Conservation (phyloP, 2,329 filamentous ascomycete genomes). For the Talaromyces sp. region DNA sequence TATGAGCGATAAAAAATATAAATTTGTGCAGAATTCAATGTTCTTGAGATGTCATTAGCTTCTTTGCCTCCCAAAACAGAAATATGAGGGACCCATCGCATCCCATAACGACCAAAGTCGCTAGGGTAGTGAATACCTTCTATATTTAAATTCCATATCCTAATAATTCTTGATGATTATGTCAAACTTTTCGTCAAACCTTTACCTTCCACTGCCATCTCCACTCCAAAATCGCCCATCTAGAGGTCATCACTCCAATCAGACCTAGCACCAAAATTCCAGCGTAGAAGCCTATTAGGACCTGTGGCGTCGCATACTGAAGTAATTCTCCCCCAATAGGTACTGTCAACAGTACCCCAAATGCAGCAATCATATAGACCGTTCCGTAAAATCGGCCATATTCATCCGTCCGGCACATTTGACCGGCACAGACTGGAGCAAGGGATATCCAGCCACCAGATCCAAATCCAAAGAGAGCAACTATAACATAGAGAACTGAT, state of each 20-base stretch:
- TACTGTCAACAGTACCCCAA: conserved; percentile 42
- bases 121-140: too few relatives aligned
- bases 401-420: conserved; percentile 43
- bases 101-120: too few relatives aligned
- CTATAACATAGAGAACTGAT: conserved; percentile 39
- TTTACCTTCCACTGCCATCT: conserved; percentile 34
- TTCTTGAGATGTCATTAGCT: not conserved
- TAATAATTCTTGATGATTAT: not conserved
- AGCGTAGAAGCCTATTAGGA: conserved; percentile 44
- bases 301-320: conserved; percentile 40
- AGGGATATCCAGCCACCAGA: conserved; percentile 46
- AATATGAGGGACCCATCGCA: too few relatives aligned
- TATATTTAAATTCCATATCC: not conserved
- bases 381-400: conserved; percentile 47
- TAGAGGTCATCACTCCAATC: conserved; percentile 22
- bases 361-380: conserved; percentile 43
- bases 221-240: conserved; percentile 35
- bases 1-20: too few relatives aligned
- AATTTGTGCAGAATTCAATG: not conserved
- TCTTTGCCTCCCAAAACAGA: too few relatives aligned
- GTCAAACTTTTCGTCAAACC: conserved; percentile 14
- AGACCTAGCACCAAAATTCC: conserved; percentile 36
- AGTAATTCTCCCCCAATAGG: conserved; percentile 45
- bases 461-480: conserved; percentile 46
- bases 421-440: conserved; percentile 42